A percentile compares a stretch with the other conserved stretches of the same genome.
These are phyloP conservation scores for Iberis pinnata DNA, from an alignment of 345 rosid genomes.

Conservation along the genomic window DNA sequence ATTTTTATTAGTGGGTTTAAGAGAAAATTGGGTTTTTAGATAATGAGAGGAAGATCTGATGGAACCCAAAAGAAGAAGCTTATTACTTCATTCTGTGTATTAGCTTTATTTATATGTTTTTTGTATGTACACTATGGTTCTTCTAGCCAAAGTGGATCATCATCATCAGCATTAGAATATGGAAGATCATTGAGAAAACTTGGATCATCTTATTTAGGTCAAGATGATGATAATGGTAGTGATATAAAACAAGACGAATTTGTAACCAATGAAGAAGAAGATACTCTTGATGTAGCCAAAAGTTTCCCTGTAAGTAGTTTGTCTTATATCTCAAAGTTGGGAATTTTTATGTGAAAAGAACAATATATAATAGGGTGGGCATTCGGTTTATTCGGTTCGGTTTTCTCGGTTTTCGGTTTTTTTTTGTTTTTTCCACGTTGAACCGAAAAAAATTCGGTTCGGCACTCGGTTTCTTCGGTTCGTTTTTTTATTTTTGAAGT, in stretches of 20 bases:
- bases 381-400: too few relatives aligned
- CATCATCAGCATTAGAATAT: constrained; percentile 73
- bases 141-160: constrained; percentile 52
- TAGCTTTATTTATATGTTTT: constrained; percentile 57
- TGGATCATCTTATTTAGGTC: constrained; percentile 54
- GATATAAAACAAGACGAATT: constrained; percentile 51
- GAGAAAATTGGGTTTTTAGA: constrained; percentile 4
- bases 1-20: constrained; percentile 3
- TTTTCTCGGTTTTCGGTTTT: too few relatives aligned
- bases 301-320: constrained; percentile 79
- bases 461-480: too few relatives aligned
- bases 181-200: constrained; percentile 59
- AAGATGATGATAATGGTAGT: constrained; percentile 58
- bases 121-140: constrained; percentile 66
- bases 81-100: constrained; percentile 43
- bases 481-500: too few relatives aligned
- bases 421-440: too few relatives aligned
- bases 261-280: constrained; percentile 33
- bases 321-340: too few relatives aligned
- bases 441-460: too few relatives aligned
- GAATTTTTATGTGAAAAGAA: too few relatives aligned
- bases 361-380: too few relatives aligned
- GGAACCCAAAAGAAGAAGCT: constrained; percentile 82
- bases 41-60: constrained; percentile 86
- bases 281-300: constrained; percentile 43